Conservation (phyloP, 768 basidiomycete species). For the Xerocomellus dryophilus region DNA sequence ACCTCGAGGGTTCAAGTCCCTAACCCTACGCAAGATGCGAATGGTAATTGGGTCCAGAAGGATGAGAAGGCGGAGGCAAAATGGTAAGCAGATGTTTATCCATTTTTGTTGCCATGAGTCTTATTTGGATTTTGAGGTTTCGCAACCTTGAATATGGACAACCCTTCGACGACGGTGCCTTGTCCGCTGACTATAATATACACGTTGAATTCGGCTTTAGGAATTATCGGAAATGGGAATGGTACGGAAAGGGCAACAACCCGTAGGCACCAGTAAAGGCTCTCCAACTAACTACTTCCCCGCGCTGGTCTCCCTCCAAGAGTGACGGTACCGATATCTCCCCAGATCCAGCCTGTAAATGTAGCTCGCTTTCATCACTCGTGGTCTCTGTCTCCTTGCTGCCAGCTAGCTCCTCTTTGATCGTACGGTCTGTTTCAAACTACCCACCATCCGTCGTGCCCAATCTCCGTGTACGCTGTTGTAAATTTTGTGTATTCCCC, state of each 20-base stretch:
- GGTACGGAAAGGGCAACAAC: not conserved
- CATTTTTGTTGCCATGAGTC: not conserved
- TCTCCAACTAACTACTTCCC: not conserved
- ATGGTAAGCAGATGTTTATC: not conserved
- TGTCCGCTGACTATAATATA: constrained; percentile 1
- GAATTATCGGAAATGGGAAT: not conserved
- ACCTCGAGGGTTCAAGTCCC: not conserved
- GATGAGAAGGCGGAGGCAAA: not conserved
- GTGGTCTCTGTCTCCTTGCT: not conserved
- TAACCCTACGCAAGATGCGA: not conserved
- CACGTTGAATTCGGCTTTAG: not conserved
- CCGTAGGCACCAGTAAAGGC: not conserved
- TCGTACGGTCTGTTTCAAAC: not conserved
- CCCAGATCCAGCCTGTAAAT: not conserved
- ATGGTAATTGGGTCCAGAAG: not conserved
- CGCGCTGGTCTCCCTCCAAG: too few relatives aligned
- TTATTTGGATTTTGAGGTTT: not conserved
- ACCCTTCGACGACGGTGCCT: not conserved
- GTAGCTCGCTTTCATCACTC: not conserved
- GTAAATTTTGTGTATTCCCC: too few relatives aligned
- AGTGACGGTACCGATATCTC: not conserved
- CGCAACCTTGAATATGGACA: not conserved
- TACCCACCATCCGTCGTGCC: not conserved
- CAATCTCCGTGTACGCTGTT: too few relatives aligned
- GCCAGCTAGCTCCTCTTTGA: not conserved